These are phyloP conservation scores for Stipa capillata DNA, from an alignment of 176 grass and related monocot species.

Conservation along the genomic window DNA sequence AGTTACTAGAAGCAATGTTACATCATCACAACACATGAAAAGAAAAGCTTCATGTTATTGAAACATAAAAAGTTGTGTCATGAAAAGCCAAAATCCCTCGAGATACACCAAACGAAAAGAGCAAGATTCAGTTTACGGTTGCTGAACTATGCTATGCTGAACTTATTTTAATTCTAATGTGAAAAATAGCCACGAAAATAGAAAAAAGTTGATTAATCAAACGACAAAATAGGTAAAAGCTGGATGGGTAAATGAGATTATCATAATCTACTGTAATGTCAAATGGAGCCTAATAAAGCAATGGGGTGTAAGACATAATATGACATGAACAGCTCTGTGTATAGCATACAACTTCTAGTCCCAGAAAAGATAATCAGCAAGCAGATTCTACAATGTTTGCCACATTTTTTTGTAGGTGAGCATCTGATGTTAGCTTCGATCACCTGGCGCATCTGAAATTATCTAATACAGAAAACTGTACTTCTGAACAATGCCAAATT, in stretches of 20 bases:
- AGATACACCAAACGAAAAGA: neutral
- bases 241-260: no score
- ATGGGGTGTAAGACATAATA: neutral
- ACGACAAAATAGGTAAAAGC: no score
- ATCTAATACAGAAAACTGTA: neutral
- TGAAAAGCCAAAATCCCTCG: neutral
- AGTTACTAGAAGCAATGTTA: neutral
- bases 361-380: neutral
- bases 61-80: neutral
- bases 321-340: neutral
- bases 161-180: no score
- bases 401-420: neutral
- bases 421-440: neutral
- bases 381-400: no score
- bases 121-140: no score
- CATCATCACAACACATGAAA: no score
- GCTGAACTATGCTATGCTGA: no score
- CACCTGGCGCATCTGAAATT: neutral
- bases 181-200: no score
- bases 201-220: no score
- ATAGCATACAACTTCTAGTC: neutral
- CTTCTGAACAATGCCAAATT: neutral
- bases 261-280: no score
- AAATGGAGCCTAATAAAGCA: neutral
- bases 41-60: no score